Percentiles rank a stretch among this genome's conserved stretches.
Conservation (phyloP, 2,329 filamentous ascomycete genomes). For the Elsinoe fawcettii region DNA sequence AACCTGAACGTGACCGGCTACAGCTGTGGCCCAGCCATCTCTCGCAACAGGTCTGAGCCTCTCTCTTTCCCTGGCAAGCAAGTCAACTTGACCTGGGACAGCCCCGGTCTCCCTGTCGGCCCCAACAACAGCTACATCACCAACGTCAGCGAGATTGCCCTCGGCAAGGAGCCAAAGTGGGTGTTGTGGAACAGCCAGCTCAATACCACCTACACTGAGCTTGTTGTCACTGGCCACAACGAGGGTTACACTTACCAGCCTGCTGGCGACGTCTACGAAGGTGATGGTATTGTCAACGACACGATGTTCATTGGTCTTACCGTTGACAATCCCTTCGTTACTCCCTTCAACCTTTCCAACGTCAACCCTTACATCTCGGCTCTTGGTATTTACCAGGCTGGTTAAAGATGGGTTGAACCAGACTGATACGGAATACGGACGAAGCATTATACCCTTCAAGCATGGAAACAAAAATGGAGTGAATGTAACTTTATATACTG, state of each 20-base stretch:
- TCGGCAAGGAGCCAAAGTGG: constrained; percentile 46
- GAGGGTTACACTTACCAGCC: constrained; percentile 66
- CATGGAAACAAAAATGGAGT: too few relatives aligned
- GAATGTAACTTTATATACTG: too few relatives aligned
- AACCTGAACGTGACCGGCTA: constrained; percentile 48
- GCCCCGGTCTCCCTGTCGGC: constrained; percentile 58
- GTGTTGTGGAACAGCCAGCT: constrained; percentile 73
- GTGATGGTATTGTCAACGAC: constrained; percentile 63
- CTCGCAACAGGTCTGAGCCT: constrained; percentile 60
- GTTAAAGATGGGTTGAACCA: constrained; percentile 48
- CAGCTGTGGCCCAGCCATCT: constrained; percentile 57
- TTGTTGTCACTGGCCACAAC: constrained; percentile 57
- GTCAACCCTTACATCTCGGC: constrained; percentile 72
- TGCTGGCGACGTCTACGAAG: constrained; percentile 56
- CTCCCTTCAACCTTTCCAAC: constrained; percentile 66
- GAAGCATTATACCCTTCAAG: neutral
- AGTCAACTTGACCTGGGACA: constrained; percentile 66
- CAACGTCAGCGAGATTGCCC: constrained; percentile 40
- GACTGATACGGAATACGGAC: neutral
- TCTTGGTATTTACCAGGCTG: constrained; percentile 68
- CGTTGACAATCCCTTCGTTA: constrained; percentile 58
- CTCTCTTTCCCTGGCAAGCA: constrained; percentile 66
- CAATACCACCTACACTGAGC: constrained; percentile 44
- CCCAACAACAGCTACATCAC: constrained; percentile 80
- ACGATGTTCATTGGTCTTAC: constrained; percentile 76